These are phyloP conservation scores for Pichia kluyveri DNA, from an alignment of 805 yeast species.

Conservation along the genomic window DNA sequence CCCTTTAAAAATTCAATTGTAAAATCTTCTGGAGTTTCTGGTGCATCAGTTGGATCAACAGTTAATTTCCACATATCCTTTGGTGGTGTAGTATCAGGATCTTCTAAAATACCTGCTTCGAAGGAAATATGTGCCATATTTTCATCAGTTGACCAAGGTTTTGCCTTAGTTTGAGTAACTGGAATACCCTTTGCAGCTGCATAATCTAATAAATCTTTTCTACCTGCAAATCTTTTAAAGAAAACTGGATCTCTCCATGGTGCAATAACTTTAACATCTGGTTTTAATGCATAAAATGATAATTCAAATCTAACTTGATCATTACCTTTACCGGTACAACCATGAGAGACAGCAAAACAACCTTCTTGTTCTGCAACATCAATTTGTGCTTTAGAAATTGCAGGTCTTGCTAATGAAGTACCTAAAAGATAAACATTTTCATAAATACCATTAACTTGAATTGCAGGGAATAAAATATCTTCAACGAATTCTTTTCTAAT, in stretches of 20 bases:
- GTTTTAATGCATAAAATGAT: constrained; percentile 94
- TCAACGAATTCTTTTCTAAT: constrained; percentile 93
- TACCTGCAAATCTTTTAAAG: constrained; percentile 94
- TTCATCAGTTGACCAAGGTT: constrained; percentile 99
- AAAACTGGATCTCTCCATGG: constrained; percentile 99
- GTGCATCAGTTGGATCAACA: constrained; percentile 92
- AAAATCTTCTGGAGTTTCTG: constrained; percentile 85
- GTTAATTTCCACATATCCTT: constrained; percentile 99
- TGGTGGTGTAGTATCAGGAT: constrained; percentile 98
- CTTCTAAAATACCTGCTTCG: constrained; percentile 99
- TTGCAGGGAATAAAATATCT: constrained; percentile 90
- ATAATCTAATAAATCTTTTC: constrained; percentile 90
- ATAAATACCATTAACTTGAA: constrained; percentile 94
- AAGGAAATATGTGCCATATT: constrained; percentile 98
- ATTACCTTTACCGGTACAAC: constrained; percentile 99
- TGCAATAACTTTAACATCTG: constrained; percentile 92
- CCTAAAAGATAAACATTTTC: constrained; percentile 96
- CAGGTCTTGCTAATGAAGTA: constrained; percentile 97
- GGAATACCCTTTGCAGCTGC: constrained; percentile 89
- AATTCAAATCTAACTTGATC: constrained; percentile 98
- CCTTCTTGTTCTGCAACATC: constrained; percentile 95
- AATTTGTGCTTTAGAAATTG: constrained; percentile 96
- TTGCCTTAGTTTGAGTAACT: constrained; percentile 94
- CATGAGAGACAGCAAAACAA: constrained; percentile 97
- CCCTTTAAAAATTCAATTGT: constrained; percentile 78